Evolutionary conservation across 176 grass and related monocot species (phyloP), one percentile per base, ranked within the genome.

Genomic region (Neostapfia colusana): DNA sequence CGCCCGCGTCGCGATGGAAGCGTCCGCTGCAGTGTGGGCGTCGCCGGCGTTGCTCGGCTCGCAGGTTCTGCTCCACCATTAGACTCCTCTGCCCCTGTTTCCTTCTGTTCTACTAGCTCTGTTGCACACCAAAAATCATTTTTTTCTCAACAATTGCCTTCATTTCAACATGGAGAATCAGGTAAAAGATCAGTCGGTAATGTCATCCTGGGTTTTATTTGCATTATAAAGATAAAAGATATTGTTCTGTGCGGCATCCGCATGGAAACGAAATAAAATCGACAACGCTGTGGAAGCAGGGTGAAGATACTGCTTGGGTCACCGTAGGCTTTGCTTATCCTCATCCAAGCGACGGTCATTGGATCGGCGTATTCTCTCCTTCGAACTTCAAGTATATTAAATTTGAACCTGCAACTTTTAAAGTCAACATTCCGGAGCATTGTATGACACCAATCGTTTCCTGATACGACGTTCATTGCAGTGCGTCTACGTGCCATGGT

Each of bases 291-390:
- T 64, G 51, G 45, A 66, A 4, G 17, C 75, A 97, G 94, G 94
- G 89, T 26, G 72, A 97, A 61, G 91, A 93, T 78, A 89, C 82
- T 10, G 82, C 63, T n/a, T 97, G 86, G 89, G 82, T 97, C 39
- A 77, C 71, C 2, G 66, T 97, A 8, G 63, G 88, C 23, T 88
- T 91, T 12, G 27, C 43, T 23, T 44, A 39, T 65, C 81, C 91
- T 5, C 72, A 74, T 39, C 27, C 86, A 61, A 88, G 86, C 16
- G 31, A 15, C 2, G 75, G 70, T 12, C 88, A 97, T 54, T 97
- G 94, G 94, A 86, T 97, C 57, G 94, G 91, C 41, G 79, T 97
- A 9, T 97, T 97, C 44, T 97, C 94, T 62, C 94, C 94, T 53
- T 89, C 94, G 7, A 88, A 89, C 49, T 88, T 93, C 50, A 97